Conservation (phyloP, 1,284 basidiomycete species). For the Anthracocystis walkeri region DNA sequence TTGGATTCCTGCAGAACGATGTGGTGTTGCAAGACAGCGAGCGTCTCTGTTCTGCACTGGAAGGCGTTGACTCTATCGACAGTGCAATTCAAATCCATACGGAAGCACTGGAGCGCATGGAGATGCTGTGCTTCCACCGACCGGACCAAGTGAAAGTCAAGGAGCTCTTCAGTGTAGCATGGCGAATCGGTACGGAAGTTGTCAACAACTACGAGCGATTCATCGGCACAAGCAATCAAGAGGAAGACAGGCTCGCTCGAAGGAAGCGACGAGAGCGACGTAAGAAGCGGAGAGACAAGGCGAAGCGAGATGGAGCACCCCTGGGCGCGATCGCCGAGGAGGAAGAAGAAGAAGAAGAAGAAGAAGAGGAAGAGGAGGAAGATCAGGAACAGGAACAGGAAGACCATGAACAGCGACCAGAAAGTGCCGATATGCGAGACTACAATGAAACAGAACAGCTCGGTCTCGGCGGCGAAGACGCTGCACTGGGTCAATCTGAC, state of each 20-base stretch:
- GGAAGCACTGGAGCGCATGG: constrained; percentile 26
- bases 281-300: constrained; percentile 34
- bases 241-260: constrained; percentile 35
- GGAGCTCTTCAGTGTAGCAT: constrained; percentile 26
- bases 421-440: background rate
- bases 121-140: constrained; percentile 40
- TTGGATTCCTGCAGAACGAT: constrained; percentile 36
- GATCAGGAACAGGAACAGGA: constrained; percentile 17
- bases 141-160: constrained; percentile 29
- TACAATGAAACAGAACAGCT: background rate
- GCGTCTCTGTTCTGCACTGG: constrained; percentile 18
- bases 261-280: constrained; percentile 34
- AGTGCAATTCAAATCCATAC: constrained; percentile 27
- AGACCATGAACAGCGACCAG: constrained; percentile 2
- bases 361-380: constrained; percentile 26
- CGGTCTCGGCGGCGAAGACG: background rate
- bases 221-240: constrained; percentile 30
- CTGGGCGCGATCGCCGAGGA: constrained; percentile 42
- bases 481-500: background rate
- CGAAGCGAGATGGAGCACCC: constrained; percentile 27
- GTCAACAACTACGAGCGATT: constrained; percentile 36
- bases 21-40: constrained; percentile 18
- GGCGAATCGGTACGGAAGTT: constrained; percentile 33
- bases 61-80: constrained; percentile 29
- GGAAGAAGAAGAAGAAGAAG: constrained; percentile 44